phyloP scores from a whole-genome alignment of 1,139 yeast genomes.

The Pichia terricola region DNA sequence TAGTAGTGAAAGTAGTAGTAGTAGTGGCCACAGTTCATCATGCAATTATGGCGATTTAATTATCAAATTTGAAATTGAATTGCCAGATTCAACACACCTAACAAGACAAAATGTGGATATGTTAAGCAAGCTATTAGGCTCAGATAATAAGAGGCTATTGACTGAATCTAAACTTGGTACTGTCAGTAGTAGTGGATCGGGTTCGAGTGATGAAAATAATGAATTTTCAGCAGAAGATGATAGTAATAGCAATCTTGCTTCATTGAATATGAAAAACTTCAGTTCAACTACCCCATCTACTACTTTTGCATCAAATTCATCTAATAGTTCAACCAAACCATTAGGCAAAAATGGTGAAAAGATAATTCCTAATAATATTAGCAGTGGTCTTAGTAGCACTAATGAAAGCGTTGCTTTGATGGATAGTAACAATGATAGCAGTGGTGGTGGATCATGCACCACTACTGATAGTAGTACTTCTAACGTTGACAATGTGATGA shows the following conservation, averaged over 20 bases:
- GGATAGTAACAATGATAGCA: neutral
- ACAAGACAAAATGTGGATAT: conserved; percentile 29
- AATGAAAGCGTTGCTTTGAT: no score
- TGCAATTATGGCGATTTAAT: conserved; percentile 36
- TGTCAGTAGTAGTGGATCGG: neutral
- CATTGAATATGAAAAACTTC: no score
- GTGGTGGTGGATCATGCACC: neutral
- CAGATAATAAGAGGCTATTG: neutral
- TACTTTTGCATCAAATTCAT: no score
- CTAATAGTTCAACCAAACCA: no score
- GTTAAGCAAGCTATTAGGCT: conserved; percentile 25
- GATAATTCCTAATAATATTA: no score
- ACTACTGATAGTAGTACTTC: neutral
- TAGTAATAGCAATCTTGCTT: no score
- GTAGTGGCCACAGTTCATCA: neutral
- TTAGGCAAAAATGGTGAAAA: no score
- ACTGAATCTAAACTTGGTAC: neutral
- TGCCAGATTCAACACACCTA: conserved; percentile 35
- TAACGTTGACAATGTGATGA: no score
- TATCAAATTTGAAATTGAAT: conserved; percentile 40
- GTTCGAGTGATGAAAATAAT: neutral
- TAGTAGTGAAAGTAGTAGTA: conserved; percentile 2
- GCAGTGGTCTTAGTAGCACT: neutral
- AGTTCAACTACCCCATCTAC: no score
- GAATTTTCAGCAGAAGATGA: neutral